Evolutionary conservation across 495 filamentous ascomycete genomes (phyloP).

Genomic region (Schizothecium vesticola): DNA sequence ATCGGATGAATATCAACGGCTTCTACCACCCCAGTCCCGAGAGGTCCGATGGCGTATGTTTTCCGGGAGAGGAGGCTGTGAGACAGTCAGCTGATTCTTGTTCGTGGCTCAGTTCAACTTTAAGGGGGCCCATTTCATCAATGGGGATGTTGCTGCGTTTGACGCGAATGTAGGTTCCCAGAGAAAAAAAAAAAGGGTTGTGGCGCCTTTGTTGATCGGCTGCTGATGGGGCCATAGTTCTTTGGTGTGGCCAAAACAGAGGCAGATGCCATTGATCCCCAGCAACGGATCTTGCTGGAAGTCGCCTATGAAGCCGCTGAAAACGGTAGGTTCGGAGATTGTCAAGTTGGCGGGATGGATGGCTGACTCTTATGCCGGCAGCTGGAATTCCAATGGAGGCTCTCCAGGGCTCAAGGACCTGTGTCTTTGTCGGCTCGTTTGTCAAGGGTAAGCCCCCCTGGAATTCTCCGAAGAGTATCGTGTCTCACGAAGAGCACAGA

Average conservation of each 20-base stretch:
- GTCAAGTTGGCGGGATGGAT: background rate
- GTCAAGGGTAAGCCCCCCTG: slow-evolving; percentile 30
- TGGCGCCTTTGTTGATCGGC: background rate
- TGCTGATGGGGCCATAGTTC: slow-evolving; percentile 32
- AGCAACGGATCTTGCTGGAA: slow-evolving; percentile 68
- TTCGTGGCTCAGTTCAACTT: slow-evolving; percentile 22
- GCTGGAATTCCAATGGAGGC: slow-evolving; percentile 47
- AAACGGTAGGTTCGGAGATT: slow-evolving; percentile 42
- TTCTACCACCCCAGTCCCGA: slow-evolving; percentile 26
- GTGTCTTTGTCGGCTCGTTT: slow-evolving; percentile 28
- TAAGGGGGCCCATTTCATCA: slow-evolving; percentile 30
- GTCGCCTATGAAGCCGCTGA: slow-evolving; percentile 79
- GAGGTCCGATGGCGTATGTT: slow-evolving; percentile 10
- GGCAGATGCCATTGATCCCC: slow-evolving; percentile 62
- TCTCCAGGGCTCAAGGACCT: slow-evolving; percentile 4
- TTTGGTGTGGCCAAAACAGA: slow-evolving; percentile 53
- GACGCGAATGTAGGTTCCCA: slow-evolving; percentile 25
- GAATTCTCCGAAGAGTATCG: background rate
- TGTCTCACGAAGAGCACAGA: slow-evolving; percentile 20
- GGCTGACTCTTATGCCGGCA: slow-evolving; percentile 55
- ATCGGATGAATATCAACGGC: slow-evolving; percentile 29
- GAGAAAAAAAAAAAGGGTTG: no score
- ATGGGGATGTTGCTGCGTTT: slow-evolving; percentile 45
- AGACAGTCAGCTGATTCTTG: slow-evolving; percentile 31
- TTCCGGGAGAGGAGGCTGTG: background rate